Evolutionary conservation across 23 red algal species (phyloP), one percentile per base, ranked within the genome.

Genomic region (Porphyridium purpureum): DNA sequence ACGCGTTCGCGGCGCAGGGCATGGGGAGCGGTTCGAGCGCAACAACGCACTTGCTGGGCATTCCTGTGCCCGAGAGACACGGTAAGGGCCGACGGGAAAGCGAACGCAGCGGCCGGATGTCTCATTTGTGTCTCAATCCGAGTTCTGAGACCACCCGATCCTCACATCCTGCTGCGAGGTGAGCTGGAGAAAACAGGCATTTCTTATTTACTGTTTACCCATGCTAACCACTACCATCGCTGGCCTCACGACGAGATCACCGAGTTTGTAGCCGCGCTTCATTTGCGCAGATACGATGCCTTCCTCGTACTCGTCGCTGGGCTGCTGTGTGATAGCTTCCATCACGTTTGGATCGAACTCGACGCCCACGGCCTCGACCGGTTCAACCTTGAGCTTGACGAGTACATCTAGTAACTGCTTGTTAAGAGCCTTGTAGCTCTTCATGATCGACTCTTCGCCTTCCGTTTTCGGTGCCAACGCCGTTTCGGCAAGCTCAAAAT

Each of bases 401-500:
- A 94, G 34, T 41, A 69, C 53, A 7, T 70, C 55, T 1, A 94
- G 33, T 34, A 94, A 24, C 46, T 84, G 76, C 31, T 84, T 84
- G 27, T 76, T 61, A 15, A 94, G 62, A 24, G 70, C 64, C 66
- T 84, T 57, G 47, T 94, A 94, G 24, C 59, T 55, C 2, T 76
- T 51, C 9, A 67, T 54, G 35, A 94, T 68, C 25, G 67, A 56
- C 31, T 72, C 46, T 25, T 82, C 87, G 8, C 35, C 64, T 27
- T 84, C 78, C 27, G 76, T 84, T 14, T 70, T 48, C 0, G 69
- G 44, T 27, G 72, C 72, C 15, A 84, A 55, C 0, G 33, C 57
- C 7, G 51, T 25, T 9, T 60, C 80, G 2, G 87, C 87, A 3
- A 76, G 49, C 64, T 94, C 87, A 78, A 94, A 94, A 53, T 79